Conservation (phyloP, 2,329 filamentous ascomycete genomes). For the Fusarium pseudograminearum region DNA sequence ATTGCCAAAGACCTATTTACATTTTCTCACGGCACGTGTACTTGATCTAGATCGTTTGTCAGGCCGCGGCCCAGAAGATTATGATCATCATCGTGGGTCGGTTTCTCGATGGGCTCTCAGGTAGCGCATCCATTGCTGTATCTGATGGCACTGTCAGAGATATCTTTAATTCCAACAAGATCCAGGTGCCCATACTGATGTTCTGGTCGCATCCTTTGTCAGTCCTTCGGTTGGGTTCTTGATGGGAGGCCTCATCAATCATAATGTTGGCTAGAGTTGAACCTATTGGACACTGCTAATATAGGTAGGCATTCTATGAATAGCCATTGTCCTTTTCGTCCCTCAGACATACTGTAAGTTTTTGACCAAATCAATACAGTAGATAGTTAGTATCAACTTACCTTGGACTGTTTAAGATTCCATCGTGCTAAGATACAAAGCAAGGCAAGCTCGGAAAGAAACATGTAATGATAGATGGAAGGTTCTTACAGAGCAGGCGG, state of each 20-base stretch:
- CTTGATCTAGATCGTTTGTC: slow-evolving; percentile 83
- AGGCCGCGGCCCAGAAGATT: slow-evolving; percentile 85
- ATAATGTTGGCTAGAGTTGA: slow-evolving; percentile 80
- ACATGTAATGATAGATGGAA: slow-evolving; percentile 83
- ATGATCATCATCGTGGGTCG: slow-evolving; percentile 80
- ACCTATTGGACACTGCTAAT: slow-evolving; percentile 88
- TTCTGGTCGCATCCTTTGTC: slow-evolving; percentile 74
- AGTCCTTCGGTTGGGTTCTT: slow-evolving; percentile 71
- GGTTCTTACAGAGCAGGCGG: slow-evolving; percentile 79
- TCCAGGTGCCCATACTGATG: slow-evolving; percentile 86
- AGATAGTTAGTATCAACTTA: slow-evolving; percentile 3
- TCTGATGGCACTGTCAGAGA: slow-evolving; percentile 89
- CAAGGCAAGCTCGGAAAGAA: slow-evolving; percentile 74
- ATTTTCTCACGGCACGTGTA: slow-evolving; percentile 79
- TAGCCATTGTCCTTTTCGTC: slow-evolving; percentile 76
- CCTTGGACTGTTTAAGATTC: slow-evolving; percentile 57
- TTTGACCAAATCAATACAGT: not conserved
- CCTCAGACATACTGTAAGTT: slow-evolving; percentile 84
- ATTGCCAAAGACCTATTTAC: slow-evolving; percentile 85
- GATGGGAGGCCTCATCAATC: slow-evolving; percentile 85
- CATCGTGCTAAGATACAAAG: slow-evolving; percentile 80
- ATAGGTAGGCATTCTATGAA: slow-evolving; percentile 76
- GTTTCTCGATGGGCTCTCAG: slow-evolving; percentile 81
- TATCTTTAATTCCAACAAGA: slow-evolving; percentile 74
- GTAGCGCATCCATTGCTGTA: slow-evolving; percentile 76